Evolutionary conservation across 1,139 yeast genomes (phyloP), one percentile per base, ranked within the genome.

Genomic region (Blastobotrys capitulatus): DNA sequence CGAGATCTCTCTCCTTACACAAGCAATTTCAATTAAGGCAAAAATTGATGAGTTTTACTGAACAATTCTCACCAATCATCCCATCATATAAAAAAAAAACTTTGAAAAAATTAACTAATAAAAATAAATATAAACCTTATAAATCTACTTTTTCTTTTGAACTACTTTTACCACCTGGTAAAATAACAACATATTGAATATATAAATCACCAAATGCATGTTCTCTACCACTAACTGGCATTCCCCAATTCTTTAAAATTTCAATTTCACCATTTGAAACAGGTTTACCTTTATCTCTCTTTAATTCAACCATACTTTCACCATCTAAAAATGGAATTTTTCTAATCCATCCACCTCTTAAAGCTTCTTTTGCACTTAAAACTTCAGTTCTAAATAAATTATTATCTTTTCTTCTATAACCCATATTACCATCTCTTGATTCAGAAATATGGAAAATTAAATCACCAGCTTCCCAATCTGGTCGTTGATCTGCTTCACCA

Each of bases 401-500:
- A 56, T 75, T 65, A 26, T 86, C 86, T 52, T 88, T 76, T 59
- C 98, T 78, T 65, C 96, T 77, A 71, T 84, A 92, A 2, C 98
- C 98, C 78, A 88, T 69, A 26, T 69, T 73, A 31, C 72, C 72
- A 12, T 58, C 59, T 16, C 56, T 53, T 16, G 73, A 65, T 51
- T 75, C 78, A 42, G 65, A 64, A 41, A 88, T 64, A 40, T 72
- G 74, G 19, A 89, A 73, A 43, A 78, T 66, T 52, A 92, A 71
- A 68, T 92, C 89, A 10, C 98, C 98, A 1, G 96, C 79, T 13
- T 76, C 76, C 73, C 80, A 75, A 48, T 86, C 95, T 1, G 97
- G 97, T 53, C 76, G 75, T 63, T 81, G 84, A 62, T 90, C 95
- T 6, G 94, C 92, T 65, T 88, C 92, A 2, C 94, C 95, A 46